phyloP scores from a whole-genome alignment of 805 yeast species.

The Zygoascus ofunaensis region DNA sequence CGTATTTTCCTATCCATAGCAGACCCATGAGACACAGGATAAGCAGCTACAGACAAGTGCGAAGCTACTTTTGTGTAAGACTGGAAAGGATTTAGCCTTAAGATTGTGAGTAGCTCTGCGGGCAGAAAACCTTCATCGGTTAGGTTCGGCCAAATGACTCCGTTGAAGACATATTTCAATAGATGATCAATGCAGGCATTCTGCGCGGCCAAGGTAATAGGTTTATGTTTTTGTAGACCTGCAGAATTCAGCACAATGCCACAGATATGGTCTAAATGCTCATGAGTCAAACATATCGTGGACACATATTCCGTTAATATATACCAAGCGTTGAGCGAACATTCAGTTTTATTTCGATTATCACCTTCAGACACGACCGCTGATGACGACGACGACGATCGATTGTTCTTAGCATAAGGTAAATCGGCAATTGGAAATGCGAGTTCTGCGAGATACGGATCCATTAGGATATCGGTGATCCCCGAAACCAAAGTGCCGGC shows the following conservation, averaged over 20 bases:
- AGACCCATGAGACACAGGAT: constrained; percentile 23
- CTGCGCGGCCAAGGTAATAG: constrained; percentile 47
- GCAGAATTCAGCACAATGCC: constrained; percentile 69
- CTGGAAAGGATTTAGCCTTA: constrained; percentile 8
- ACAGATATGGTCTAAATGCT: constrained; percentile 74
- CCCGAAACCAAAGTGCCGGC: constrained; percentile 68
- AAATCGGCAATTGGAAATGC: not conserved
- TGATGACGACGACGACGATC: no score
- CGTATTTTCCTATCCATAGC: constrained; percentile 3
- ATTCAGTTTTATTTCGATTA: not conserved
- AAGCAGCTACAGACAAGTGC: constrained; percentile 14
- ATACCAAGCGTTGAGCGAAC: constrained; percentile 16
- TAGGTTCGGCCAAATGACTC: constrained; percentile 71
- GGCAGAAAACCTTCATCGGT: constrained; percentile 24
- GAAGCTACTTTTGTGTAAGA: constrained; percentile 7
- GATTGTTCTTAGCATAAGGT: constrained; percentile 3
- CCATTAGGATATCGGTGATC: constrained; percentile 36
- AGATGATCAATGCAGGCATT: constrained; percentile 44
- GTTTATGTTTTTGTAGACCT: constrained; percentile 28
- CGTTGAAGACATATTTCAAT: constrained; percentile 56
- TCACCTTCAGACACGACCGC: no score
- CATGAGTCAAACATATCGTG: constrained; percentile 51
- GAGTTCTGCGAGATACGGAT: not conserved
- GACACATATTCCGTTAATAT: constrained; percentile 21
- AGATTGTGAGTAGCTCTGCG: constrained; percentile 9